phyloP scores from a whole-genome alignment of 73 alveolate genomes.

The Loxodes magnus region DNA sequence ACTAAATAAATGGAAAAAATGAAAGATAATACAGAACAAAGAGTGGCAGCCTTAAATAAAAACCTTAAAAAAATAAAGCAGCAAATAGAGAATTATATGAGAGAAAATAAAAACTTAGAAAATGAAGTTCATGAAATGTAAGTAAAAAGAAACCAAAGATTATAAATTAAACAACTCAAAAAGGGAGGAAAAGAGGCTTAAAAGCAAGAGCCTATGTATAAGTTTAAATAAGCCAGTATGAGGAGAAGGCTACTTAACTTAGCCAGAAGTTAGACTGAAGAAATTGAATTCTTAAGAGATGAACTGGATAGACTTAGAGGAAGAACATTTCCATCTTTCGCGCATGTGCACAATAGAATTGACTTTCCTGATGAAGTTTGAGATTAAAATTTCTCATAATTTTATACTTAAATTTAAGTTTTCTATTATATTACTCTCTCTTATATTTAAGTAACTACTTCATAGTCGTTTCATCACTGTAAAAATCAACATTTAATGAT shows the following conservation, averaged over 20 bases:
- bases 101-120: constrained; percentile 74
- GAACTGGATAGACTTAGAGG: constrained; percentile 88
- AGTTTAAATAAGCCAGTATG: constrained; percentile 60
- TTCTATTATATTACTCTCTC: no score
- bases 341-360: constrained; percentile 73
- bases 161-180: constrained; percentile 63
- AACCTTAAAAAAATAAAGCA: constrained; percentile 64
- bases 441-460: no score
- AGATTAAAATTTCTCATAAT: no score
- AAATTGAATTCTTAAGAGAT: constrained; percentile 82
- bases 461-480: no score
- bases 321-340: constrained; percentile 90
- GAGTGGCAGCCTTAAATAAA: constrained; percentile 70
- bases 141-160: constrained; percentile 71
- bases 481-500: no score
- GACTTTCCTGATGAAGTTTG: constrained; percentile 88
- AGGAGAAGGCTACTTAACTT: constrained; percentile 68
- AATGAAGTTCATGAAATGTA: constrained; percentile 65
- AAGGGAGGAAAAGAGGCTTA: constrained; percentile 44
- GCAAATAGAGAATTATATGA: constrained; percentile 59
- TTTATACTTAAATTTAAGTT: no score
- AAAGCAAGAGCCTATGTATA: constrained; percentile 67
- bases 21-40: constrained; percentile 71
- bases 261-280: constrained; percentile 78
- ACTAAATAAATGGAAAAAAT: constrained; percentile 40